Evolutionary conservation across 176 grass and related monocot species (phyloP), one percentile per base, ranked within the genome.

Genomic region (Cenchrus fungigraminus): DNA sequence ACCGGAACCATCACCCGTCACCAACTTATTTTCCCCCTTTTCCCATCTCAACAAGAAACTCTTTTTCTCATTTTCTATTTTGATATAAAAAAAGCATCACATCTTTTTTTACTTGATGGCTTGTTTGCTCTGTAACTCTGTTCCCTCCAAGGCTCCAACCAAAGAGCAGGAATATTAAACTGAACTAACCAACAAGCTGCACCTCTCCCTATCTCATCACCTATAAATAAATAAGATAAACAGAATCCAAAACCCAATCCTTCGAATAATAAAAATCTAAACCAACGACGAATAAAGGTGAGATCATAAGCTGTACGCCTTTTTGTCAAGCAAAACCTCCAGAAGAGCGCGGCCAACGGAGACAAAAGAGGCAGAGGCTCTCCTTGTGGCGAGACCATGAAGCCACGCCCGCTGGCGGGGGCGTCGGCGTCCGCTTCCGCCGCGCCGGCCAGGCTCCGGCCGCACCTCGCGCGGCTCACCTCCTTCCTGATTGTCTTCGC

Each of bases 401-500:
- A 92, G 73, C 71, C 72, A 17, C 64, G 76, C 29, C 77, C 73
- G 16, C 52, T 72, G 12, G 57, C 87, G 6, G 54, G 60, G 42
- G 7, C 82, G 45, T 53, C 85, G 4, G 12, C 85, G 4, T 16
- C 85, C 1, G 15, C 73, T 2, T 49, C 88, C 31, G 25, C 25
- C 28, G 16, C 25, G 14, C 43, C 79, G 51, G 53, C 80, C 8
- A 77, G 79, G 50, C 79, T 91, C 46, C 81, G 88, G 6, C 78
- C 87, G 45, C 74, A 94, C 83, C 71, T 94, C 10, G 70, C 78
- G 14, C 81, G 29, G 4, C 14, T 91, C 55, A 74, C 89, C 10
- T 72, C 76, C 6, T 86, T 92, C 59, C 50, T 99, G 16, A 81
- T 92, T 71, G 79, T 97, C 84, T 91, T 99, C 78, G 92, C 90